phyloP scores from a whole-genome alignment of 495 filamentous ascomycete species.

The Xylaria grammica region DNA sequence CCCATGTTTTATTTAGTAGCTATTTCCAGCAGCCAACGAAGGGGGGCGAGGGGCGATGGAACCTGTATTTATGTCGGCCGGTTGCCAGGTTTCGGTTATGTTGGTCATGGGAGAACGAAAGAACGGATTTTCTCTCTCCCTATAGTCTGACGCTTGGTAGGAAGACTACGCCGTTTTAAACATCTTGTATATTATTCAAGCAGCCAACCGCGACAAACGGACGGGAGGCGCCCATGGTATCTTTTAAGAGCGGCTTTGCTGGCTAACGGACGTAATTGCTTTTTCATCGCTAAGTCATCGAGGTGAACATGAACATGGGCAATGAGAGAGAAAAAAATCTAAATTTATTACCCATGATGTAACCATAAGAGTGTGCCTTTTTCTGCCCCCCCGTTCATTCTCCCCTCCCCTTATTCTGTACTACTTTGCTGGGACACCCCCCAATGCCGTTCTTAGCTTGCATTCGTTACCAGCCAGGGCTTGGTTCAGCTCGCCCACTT shows the following conservation, averaged over 20 bases:
- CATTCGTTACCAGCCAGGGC: conserved; percentile 19
- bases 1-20: conserved; percentile 29
- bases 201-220: not conserved
- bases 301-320: not conserved
- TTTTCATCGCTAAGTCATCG: not conserved
- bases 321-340: conserved; percentile 7
- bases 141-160: not conserved
- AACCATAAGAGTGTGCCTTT: no score
- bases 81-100: conserved; percentile 9
- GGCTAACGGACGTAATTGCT: conserved; percentile 1
- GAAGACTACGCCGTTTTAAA: conserved; percentile 20
- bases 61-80: conserved; percentile 16
- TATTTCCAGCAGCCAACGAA: not conserved
- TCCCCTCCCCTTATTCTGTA: not conserved
- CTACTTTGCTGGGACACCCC: not conserved
- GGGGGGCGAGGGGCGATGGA: conserved; percentile 1
- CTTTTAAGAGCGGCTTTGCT: not conserved
- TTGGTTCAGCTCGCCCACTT: no score
- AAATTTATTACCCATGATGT: conserved; percentile 4
- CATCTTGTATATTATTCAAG: conserved; percentile 41
- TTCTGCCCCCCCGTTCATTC: no score
- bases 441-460: conserved; percentile 25
- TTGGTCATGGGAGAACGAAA: not conserved
- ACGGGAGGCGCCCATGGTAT: not conserved
- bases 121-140: not conserved